phyloP scores from a whole-genome alignment of 1,284 basidiomycete species.

The Amylostereum chailletii region DNA sequence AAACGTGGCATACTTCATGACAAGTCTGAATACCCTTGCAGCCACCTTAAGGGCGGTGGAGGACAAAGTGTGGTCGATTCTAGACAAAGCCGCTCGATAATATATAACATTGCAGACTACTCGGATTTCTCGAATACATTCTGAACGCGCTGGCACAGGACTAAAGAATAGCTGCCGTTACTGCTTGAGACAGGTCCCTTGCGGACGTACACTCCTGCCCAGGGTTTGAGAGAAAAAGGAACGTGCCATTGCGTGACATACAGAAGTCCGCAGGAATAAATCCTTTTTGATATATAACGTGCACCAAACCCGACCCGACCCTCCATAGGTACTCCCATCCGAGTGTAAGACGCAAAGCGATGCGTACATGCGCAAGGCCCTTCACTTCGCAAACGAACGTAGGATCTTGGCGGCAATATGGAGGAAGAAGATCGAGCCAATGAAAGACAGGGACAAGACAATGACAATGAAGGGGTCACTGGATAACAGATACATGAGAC shows the following conservation, averaged over 20 bases:
- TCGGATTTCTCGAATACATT: too few species aligned
- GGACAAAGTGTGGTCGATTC: constrained; percentile 41
- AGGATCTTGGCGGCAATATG: constrained; percentile 97
- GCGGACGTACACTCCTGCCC: too few species aligned
- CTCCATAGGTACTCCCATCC: too few species aligned
- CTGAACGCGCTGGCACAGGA: too few species aligned
- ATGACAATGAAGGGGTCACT: constrained; percentile 98
- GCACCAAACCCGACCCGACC: background rate
- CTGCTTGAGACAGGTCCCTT: too few species aligned
- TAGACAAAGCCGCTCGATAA: background rate
- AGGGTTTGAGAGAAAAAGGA: background rate
- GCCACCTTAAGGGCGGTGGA: constrained; percentile 50
- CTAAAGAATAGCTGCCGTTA: too few species aligned
- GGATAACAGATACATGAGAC: constrained; percentile 7
- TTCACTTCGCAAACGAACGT: constrained; percentile 79
- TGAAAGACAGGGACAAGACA: constrained; percentile 94
- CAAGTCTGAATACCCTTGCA: constrained; percentile 70
- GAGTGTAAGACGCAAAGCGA: too few species aligned
- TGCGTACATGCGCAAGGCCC: too few species aligned
- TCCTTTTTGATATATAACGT: constrained; percentile 1
- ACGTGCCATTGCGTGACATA: constrained; percentile 6
- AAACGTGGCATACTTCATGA: constrained; percentile 92
- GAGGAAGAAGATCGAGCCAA: constrained; percentile 97
- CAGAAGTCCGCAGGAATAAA: constrained; percentile 6
- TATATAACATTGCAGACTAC: too few species aligned